Base-by-base conservation (phyloP, 2,329 filamentous ascomycete species). In the Capronia epimyces region DNA sequence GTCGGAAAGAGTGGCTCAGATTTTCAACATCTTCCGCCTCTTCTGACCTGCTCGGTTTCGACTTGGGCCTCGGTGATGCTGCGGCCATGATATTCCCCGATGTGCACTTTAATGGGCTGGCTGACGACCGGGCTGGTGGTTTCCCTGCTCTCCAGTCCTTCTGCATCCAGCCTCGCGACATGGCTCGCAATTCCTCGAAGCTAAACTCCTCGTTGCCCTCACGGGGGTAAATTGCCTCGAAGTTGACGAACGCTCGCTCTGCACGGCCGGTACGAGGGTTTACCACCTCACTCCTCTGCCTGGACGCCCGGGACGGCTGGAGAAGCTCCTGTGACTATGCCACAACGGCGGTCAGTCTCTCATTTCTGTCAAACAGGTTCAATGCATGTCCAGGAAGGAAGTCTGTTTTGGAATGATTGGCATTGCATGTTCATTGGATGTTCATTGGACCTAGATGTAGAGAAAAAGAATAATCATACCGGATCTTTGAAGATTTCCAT, bases 401-500 rank as follows among this genome's bases (percentile, higher is more conserved):
- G 15, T 25, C 18, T 3, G 12, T 3, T 3, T 20, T 43, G 32
- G 21, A 29, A 34, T 43, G 42, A 52, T 50, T 25, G 44, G 47
- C 49, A 48, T 52, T 50, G 43, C 22, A 37, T 48, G 32, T 53
- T 54, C 32, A 45, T 34, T 50, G 43, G 29, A 37, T 48, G 32
- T 53, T 54, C 32, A 45, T 34, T 36, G 18, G 29, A 43, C 34
- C 50, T 53, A 56, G 46, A 52, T 47, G 43, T 47, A 57, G 68
- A 68, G 27, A 61, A 66, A 71, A 71, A 69, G 63, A 65, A 65
- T 63, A 64, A 67, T 78, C 89, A 84, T 85, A 98, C 93, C 86
- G 86, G 77, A 77, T 98, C 93, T 76, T 87, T 91, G 76, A 96
- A 98, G 40, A 98, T 81, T 65, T 84, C 76, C 83, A 98, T 86